Conservation (phyloP, 108 stramenopile species). For the Skeletonema tropicum region DNA sequence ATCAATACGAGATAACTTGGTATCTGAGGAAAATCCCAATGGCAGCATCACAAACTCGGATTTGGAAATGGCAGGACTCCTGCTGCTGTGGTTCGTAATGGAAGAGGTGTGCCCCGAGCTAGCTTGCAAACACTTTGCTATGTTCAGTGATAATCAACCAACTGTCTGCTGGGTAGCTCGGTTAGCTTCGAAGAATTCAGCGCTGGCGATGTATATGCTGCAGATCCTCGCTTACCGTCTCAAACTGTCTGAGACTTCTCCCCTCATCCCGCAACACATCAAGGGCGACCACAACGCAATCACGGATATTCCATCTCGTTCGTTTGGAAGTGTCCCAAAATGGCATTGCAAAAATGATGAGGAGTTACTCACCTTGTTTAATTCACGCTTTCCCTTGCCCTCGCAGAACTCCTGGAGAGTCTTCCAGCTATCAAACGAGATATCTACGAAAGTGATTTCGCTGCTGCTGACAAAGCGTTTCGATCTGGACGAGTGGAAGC, state of each 20-base stretch:
- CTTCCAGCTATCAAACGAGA: slow-evolving; percentile 5
- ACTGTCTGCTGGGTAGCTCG: slow-evolving; percentile 21
- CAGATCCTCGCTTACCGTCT: slow-evolving; percentile 8
- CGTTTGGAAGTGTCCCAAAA: slow-evolving; percentile 25
- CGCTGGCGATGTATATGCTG: slow-evolving; percentile 6
- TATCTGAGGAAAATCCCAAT: slow-evolving; percentile 20
- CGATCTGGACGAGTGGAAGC: slow-evolving; percentile 12
- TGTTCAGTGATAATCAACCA: slow-evolving; percentile 31
- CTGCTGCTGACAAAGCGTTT: slow-evolving; percentile 17
- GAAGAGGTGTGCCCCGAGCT: slow-evolving; percentile 4
- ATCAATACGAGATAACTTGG: slow-evolving; percentile 11
- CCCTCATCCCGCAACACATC: slow-evolving; percentile 23
- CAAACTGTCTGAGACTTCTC: neutral
- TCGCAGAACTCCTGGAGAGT: slow-evolving; percentile 25
- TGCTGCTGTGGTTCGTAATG: slow-evolving; percentile 30
- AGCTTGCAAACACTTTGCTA: neutral
- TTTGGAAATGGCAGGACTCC: slow-evolving; percentile 41
- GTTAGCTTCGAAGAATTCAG: slow-evolving; percentile 11
- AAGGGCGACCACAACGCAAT: slow-evolving; percentile 19
- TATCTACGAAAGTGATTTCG: slow-evolving; percentile 2
- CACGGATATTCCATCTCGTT: slow-evolving; percentile 33
- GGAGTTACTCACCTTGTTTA: slow-evolving; percentile 19
- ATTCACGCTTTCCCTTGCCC: slow-evolving; percentile 14
- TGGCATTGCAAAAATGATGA: slow-evolving; percentile 22
- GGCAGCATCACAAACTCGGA: slow-evolving; percentile 46